phyloP scores from a whole-genome alignment of 2,329 filamentous ascomycete species.

The Peltaster fructicola region DNA sequence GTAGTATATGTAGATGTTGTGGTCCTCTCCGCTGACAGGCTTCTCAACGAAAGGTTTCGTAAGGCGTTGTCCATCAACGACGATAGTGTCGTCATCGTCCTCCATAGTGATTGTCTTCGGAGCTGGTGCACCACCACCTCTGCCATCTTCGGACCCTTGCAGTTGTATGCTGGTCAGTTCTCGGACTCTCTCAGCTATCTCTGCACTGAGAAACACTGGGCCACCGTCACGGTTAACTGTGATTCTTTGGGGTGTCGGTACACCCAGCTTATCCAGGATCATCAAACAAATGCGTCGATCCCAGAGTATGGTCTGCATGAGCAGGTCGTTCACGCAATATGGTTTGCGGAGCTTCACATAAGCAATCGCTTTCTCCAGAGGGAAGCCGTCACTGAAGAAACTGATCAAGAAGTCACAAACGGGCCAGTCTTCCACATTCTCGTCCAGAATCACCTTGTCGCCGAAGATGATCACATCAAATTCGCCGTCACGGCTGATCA shows the following conservation, averaged over 20 bases:
- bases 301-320: constrained; percentile 96
- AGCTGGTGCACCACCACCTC: constrained; percentile 36
- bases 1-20: constrained; percentile 98
- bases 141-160: constrained; percentile 51
- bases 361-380: constrained; percentile 87
- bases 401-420: constrained; percentile 93
- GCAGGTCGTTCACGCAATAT: constrained; percentile 92
- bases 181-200: constrained; percentile 64
- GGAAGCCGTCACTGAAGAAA: constrained; percentile 96
- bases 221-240: constrained; percentile 91
- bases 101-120: constrained; percentile 62
- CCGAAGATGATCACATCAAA: constrained; percentile 97
- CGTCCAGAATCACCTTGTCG: constrained; percentile 95
- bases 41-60: constrained; percentile 97
- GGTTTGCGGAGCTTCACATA: constrained; percentile 87
- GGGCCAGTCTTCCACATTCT: constrained; percentile 92
- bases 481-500: constrained; percentile 78
- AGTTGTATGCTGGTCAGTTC: constrained; percentile 63
- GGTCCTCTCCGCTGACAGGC: constrained; percentile 92
- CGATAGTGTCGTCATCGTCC: constrained; percentile 76
- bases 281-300: constrained; percentile 78
- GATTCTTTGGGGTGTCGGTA: constrained; percentile 72
- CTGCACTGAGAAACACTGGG: constrained; percentile 56
- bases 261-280: constrained; percentile 73
- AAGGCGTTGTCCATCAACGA: constrained; percentile 66